phyloP scores from a whole-genome alignment of 2,329 filamentous ascomycete genomes.

The Piedraia hortae region DNA sequence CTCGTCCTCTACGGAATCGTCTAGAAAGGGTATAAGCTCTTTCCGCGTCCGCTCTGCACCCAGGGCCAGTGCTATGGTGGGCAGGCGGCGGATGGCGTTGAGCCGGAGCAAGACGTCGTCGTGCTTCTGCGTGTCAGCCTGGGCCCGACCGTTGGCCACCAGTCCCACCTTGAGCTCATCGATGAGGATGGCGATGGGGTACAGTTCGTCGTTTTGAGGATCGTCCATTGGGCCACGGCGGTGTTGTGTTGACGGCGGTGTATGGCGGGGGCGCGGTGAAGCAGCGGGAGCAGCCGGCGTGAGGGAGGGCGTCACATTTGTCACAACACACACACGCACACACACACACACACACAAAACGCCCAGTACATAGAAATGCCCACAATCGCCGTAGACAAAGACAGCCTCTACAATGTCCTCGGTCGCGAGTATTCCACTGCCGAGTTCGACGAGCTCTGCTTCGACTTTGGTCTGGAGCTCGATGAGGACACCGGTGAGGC shows the following conservation, averaged over 20 bases:
- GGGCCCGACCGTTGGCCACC: slow-evolving; percentile 4
- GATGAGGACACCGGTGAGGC: slow-evolving; percentile 76
- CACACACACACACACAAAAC: not conserved
- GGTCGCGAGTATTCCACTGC: slow-evolving; percentile 77
- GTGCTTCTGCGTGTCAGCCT: slow-evolving; percentile 30
- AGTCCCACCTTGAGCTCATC: slow-evolving; percentile 97
- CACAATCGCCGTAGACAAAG: slow-evolving; percentile 91
- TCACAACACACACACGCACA: not conserved
- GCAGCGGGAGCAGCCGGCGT: not conserved
- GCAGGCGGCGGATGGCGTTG: slow-evolving; percentile 94
- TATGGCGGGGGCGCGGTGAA: not conserved
- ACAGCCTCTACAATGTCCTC: slow-evolving; percentile 75
- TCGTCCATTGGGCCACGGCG: slow-evolving; percentile 40
- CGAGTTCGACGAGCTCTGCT: slow-evolving; percentile 91
- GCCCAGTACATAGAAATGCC: slow-evolving; percentile 35
- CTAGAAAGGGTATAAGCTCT: slow-evolving; percentile 94
- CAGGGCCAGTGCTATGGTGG: slow-evolving; percentile 87
- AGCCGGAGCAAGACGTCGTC: slow-evolving; percentile 93
- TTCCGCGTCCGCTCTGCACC: slow-evolving; percentile 91
- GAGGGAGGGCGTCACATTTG: not conserved
- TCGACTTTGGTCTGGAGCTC: slow-evolving; percentile 95
- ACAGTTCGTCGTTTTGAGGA: slow-evolving; percentile 84
- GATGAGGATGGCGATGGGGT: slow-evolving; percentile 97
- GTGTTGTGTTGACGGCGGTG: not conserved
- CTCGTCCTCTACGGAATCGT: slow-evolving; percentile 96